phyloP scores from a whole-genome alignment of 1,284 basidiomycete genomes.

The Cutaneotrichosporon dermatis region DNA sequence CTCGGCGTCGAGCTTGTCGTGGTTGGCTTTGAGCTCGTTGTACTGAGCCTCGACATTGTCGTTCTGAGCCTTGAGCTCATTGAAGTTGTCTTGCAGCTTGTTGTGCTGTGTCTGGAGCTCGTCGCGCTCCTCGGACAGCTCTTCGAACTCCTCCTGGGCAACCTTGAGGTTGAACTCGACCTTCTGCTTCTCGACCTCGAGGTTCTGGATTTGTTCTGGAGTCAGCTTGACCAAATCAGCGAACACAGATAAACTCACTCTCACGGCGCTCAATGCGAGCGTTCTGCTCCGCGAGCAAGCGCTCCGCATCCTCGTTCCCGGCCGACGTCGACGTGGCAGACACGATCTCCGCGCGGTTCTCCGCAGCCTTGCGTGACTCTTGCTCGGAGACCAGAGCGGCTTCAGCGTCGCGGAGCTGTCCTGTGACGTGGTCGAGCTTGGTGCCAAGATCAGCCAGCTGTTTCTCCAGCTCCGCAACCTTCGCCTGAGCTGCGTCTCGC shows the following conservation, averaged over 20 bases:
- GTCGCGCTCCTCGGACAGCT: slow-evolving; percentile 5
- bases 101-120: background rate
- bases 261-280: slow-evolving; percentile 11
- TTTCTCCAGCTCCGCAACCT: slow-evolving; percentile 1
- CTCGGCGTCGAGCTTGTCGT: background rate
- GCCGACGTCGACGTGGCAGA: background rate
- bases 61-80: no score
- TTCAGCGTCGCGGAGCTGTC: background rate
- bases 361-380: slow-evolving; percentile 2
- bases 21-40: background rate
- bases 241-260: background rate
- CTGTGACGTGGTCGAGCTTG: background rate
- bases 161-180: slow-evolving; percentile 7
- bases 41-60: background rate
- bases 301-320: background rate
- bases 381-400: background rate
- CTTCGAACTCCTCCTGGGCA: slow-evolving; percentile 7
- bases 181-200: slow-evolving; percentile 9
- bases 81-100: background rate
- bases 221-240: background rate
- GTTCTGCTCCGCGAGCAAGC: background rate
- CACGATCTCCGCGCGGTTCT: slow-evolving; percentile 6
- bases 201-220: slow-evolving; percentile 1
- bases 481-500: background rate
- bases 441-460: background rate